Percentiles rank a stretch among this genome's conserved stretches.
Evolutionary conservation across 306 rosid species (phyloP).

Genomic region (Castanea crenata): DNA sequence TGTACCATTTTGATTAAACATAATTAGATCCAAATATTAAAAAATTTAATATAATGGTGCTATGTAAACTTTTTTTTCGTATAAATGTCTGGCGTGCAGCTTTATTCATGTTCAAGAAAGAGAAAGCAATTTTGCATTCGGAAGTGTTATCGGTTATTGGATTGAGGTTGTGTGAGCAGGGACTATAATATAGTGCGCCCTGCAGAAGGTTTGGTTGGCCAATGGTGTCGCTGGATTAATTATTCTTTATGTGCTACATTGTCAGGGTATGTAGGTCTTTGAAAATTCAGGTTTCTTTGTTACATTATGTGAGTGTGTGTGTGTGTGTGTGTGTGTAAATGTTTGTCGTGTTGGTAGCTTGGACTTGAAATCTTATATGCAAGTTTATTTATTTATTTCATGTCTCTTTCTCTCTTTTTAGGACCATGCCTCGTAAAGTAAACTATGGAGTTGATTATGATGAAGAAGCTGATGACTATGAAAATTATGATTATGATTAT

Average conservation of each 20-base stretch:
- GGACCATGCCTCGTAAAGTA: conserved; percentile 83
- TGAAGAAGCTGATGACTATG: conserved; percentile 50
- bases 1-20: not conserved
- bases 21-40: not conserved
- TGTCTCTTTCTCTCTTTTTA: conserved; percentile 6
- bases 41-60: not conserved
- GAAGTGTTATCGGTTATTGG: not conserved
- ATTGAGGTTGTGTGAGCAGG: conserved; percentile 7
- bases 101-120: conserved; percentile 23
- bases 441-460: conserved; percentile 63
- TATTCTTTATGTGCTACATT: not conserved
- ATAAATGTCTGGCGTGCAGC: conserved; percentile 20
- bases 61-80: not conserved
- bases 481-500: conserved; percentile 28
- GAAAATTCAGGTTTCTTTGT: not conserved
- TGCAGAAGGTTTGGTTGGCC: not conserved
- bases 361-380: conserved; percentile 1
- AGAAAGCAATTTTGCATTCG: conserved; percentile 4
- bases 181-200: conserved; percentile 1
- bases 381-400: not conserved
- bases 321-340: not conserved
- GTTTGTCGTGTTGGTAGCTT: not conserved
- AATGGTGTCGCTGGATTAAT: conserved; percentile 8
- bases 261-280: conserved; percentile 17
- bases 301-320: not conserved